phyloP scores from a whole-genome alignment of 2,329 filamentous ascomycete species.

The Uncinocarpus reesii region DNA sequence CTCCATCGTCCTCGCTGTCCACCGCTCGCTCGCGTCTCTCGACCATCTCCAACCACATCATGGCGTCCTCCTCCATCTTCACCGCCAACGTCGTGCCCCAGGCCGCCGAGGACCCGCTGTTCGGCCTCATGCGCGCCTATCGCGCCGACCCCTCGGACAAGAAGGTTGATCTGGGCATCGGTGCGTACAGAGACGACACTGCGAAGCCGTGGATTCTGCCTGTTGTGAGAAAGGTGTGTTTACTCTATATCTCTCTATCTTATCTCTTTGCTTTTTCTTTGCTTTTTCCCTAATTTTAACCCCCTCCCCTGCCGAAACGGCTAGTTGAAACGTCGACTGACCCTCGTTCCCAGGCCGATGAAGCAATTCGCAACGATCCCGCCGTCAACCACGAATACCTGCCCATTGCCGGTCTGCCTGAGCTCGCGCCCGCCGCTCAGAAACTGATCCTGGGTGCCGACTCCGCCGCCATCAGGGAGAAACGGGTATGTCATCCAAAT shows the following conservation, averaged over 20 bases:
- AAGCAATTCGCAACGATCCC: constrained; percentile 77
- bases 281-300: neutral
- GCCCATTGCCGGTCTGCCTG: constrained; percentile 77
- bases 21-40: constrained; percentile 15
- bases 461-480: constrained; percentile 73
- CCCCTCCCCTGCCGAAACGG: neutral
- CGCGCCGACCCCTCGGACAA: constrained; percentile 61
- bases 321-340: constrained; percentile 4
- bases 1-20: neutral
- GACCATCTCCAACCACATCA: constrained; percentile 18
- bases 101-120: constrained; percentile 89
- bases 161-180: constrained; percentile 92
- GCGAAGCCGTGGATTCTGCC: constrained; percentile 96
- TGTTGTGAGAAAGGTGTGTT: constrained; percentile 78
- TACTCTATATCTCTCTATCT: neutral
- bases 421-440: constrained; percentile 81
- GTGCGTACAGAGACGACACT: constrained; percentile 88
- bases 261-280: constrained; percentile 1
- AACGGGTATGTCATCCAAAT: constrained; percentile 48
- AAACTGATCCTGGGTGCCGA: constrained; percentile 74
- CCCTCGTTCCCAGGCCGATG: constrained; percentile 59
- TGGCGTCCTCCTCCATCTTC: constrained; percentile 52
- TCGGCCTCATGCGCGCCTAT: constrained; percentile 83
- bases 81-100: constrained; percentile 67
- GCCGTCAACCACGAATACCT: constrained; percentile 96